These are phyloP conservation scores for Tympanopsis confertula DNA, from an alignment of 2,329 filamentous ascomycete genomes.

Conservation along the genomic window DNA sequence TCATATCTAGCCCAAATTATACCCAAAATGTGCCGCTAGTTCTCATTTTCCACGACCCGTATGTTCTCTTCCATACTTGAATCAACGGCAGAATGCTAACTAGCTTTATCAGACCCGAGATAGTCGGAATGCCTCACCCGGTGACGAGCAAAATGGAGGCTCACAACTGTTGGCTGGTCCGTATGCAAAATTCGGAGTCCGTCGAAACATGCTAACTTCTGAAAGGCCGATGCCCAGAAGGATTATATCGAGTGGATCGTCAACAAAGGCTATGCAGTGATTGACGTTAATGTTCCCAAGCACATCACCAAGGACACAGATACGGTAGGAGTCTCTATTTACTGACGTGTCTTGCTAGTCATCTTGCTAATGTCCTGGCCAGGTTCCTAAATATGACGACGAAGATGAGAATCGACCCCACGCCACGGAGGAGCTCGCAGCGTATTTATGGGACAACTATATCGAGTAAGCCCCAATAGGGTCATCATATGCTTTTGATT, in stretches of 20 bases:
- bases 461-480: constrained; percentile 45
- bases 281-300: constrained; percentile 84
- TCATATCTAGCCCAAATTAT: neutral
- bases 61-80: constrained; percentile 21
- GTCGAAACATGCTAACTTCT: neutral
- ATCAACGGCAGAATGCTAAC: constrained; percentile 8
- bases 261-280: constrained; percentile 65
- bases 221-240: constrained; percentile 69
- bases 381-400: neutral
- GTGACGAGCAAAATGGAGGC: constrained; percentile 64
- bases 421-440: constrained; percentile 50
- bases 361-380: too few species aligned
- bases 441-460: constrained; percentile 95
- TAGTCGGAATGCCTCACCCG: constrained; percentile 55
- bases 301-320: constrained; percentile 59
- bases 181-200: too few species aligned
- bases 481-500: too few species aligned
- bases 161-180: constrained; percentile 81
- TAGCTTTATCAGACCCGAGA: constrained; percentile 45
- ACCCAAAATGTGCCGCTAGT: constrained; percentile 31
- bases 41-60: constrained; percentile 85
- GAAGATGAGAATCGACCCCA: neutral
- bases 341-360: too few species aligned
- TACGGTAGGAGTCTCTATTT: too few species aligned
- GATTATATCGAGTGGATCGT: constrained; percentile 78